phyloP scores from a whole-genome alignment of 202 grass and related monocot species.

The Schoenoplectus triqueter region DNA sequence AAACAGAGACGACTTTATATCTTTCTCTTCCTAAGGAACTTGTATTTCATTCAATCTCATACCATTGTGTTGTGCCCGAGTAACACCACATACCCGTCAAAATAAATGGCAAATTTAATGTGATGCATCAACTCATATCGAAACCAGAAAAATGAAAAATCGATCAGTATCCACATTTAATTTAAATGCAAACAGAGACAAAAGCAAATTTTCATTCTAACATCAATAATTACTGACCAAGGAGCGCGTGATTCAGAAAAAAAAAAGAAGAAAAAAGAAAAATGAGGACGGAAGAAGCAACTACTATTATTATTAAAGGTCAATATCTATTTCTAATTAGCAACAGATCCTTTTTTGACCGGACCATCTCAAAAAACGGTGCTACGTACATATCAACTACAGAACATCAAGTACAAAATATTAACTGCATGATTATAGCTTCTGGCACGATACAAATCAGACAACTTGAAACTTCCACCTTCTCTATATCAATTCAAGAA shows the following conservation, averaged over 20 bases:
- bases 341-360: background rate
- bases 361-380: background rate
- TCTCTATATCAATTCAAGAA: no score
- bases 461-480: no score
- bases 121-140: background rate
- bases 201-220: background rate
- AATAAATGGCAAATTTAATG: conserved; percentile 16
- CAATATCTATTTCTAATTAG: no score
- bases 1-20: background rate
- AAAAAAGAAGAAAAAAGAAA: background rate
- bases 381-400: background rate
- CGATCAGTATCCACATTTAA: background rate
- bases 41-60: conserved; percentile 1
- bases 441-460: no score
- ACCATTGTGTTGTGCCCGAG: no score
- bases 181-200: conserved; percentile 21
- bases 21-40: background rate
- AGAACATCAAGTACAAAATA: background rate
- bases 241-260: background rate
- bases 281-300: background rate
- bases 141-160: background rate
- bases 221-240: background rate
- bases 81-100: background rate
- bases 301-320: no score
- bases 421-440: no score